phyloP scores from a whole-genome alignment of 129 eudicot species.

The Lonicera japonica region DNA sequence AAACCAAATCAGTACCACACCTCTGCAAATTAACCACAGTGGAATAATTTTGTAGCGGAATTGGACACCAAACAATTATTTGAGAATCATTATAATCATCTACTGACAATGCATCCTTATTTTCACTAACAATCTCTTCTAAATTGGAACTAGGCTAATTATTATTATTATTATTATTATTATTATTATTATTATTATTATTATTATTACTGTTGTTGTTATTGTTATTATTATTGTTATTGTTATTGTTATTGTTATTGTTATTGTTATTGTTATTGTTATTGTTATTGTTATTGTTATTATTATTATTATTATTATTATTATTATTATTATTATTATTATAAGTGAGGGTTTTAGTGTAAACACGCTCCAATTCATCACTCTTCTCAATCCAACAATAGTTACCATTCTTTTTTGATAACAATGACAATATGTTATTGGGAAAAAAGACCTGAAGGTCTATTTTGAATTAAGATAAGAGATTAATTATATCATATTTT shows the following conservation, averaged over 20 bases:
- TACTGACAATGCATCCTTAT: constrained; percentile 38
- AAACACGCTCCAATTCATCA: constrained; percentile 50
- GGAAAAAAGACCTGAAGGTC: constrained; percentile 67
- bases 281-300: too few species aligned
- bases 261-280: too few species aligned
- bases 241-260: too few species aligned
- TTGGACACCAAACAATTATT: constrained; percentile 67
- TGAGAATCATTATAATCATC: constrained; percentile 47
- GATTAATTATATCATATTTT: background rate
- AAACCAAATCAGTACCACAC: constrained; percentile 13
- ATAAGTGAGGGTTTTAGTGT: constrained; percentile 4
- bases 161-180: too few species aligned
- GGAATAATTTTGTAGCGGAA: constrained; percentile 53
- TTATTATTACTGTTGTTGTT: too few species aligned
- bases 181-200: too few species aligned
- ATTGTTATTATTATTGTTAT: too few species aligned
- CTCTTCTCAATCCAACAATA: background rate
- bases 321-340: too few species aligned
- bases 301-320: too few species aligned
- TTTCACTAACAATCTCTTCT: constrained; percentile 11
- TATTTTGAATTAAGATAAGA: constrained; percentile 21
- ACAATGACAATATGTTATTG: constrained; percentile 53
- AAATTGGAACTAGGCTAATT: constrained; percentile 12
- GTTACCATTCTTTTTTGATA: constrained; percentile 9
- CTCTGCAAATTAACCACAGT: constrained; percentile 25